Percentiles rank a stretch among this genome's conserved stretches.
phyloP scores from a whole-genome alignment of 495 filamentous ascomycete species.

The Ramalina intermedia region DNA sequence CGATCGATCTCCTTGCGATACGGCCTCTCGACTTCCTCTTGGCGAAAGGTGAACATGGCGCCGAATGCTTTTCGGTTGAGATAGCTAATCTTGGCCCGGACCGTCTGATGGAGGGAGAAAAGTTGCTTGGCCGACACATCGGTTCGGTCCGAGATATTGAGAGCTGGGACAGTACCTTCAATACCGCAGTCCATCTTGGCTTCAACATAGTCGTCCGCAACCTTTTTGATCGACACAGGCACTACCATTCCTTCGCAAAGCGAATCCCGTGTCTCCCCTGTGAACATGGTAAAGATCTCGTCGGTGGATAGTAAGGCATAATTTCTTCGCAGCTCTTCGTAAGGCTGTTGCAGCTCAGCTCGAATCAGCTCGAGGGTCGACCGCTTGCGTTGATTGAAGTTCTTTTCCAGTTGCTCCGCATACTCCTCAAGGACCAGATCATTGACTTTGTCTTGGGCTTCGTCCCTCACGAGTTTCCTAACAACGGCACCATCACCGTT shows the following conservation, averaged over 20 bases:
- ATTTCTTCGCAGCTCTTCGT: slow-evolving; percentile 79
- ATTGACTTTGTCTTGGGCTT: slow-evolving; percentile 86
- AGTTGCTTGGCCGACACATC: slow-evolving; percentile 39
- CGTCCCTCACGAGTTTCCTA: slow-evolving; percentile 78
- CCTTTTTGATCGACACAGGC: slow-evolving; percentile 71
- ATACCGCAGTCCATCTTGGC: slow-evolving; percentile 88
- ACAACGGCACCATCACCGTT: slow-evolving; percentile 80
- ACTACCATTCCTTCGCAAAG: slow-evolving; percentile 81
- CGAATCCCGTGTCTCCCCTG: slow-evolving; percentile 77
- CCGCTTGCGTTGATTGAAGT: slow-evolving; percentile 85
- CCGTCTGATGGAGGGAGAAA: slow-evolving; percentile 63
- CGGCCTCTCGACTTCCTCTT: slow-evolving; percentile 60
- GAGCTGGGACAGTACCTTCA: slow-evolving; percentile 66
- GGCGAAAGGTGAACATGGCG: slow-evolving; percentile 68
- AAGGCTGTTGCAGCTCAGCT: slow-evolving; percentile 80
- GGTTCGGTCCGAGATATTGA: slow-evolving; percentile 52
- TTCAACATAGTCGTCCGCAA: slow-evolving; percentile 82
- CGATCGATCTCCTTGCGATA: slow-evolving; percentile 51
- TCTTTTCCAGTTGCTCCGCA: slow-evolving; percentile 84
- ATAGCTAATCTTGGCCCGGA: slow-evolving; percentile 73
- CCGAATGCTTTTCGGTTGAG: slow-evolving; percentile 70
- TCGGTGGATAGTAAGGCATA: slow-evolving; percentile 58
- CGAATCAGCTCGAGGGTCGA: slow-evolving; percentile 94
- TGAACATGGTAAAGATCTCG: slow-evolving; percentile 93
- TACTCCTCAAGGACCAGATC: slow-evolving; percentile 94